Evolutionary conservation across 2,329 filamentous ascomycete species (phyloP), one percentile per base, ranked within the genome.

Genomic region (Lecanoromycetidae sp.): DNA sequence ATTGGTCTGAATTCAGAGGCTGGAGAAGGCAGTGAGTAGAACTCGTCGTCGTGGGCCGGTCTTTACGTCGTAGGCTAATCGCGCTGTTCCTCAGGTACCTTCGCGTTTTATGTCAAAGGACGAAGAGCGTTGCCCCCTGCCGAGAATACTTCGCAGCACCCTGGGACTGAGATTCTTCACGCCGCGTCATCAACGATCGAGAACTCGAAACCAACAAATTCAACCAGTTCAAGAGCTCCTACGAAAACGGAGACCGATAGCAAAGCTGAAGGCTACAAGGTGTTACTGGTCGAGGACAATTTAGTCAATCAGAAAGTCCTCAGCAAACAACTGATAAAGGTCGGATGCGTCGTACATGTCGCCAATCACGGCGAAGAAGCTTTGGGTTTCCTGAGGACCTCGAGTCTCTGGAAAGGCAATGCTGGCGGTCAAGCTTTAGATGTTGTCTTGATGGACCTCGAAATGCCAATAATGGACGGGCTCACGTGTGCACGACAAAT

Each of bases 381-480:
- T 42, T 57, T 74, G 1, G 65, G 66, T 0, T 61, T 64, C 2
- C 61, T 70, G 6, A 51, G 60, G 15, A 55, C 54, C 33, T 50
- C 49, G 12, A 50, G 41, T 4, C 49, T 50, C 25, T 53, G 51
- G 51, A 36, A 39, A 42, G 43, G 26, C 17, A 37, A 44, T 23
- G 26, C 27, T 15, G 17, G 29, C 30, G 46, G 30, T 15, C 4
- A 29, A n/a, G 23, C 41, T 25, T 22, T 52, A 3, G 35, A 32
- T 17, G 43, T 87, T 35, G 79, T 87, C 9, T 63, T 88, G 5
- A 87, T 88, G 83, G 84, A 88, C 58, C 70, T 87, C 38, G 83
- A 87, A 57, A 87, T 87, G 84, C 84, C 84, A 1, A 72, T 87
- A 34, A 87, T 87, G 83, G 82, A 88, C 57, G 84, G 84, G 29